phyloP scores from a whole-genome alignment of 2,329 filamentous ascomycete species.

The Kalaharituber pfeilii region DNA sequence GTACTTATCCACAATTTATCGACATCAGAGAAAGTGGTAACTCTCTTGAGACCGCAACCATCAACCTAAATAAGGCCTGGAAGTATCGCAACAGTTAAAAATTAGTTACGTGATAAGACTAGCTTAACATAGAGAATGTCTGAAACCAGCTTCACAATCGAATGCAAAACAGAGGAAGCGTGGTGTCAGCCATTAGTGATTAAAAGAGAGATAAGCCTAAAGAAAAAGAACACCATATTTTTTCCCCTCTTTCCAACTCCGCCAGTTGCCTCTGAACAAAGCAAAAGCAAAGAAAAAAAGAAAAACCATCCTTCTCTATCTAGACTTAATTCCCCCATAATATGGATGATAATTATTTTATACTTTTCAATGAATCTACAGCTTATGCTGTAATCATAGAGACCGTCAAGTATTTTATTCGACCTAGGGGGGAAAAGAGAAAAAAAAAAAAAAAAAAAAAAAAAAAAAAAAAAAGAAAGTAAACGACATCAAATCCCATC shows the following conservation, averaged over 20 bases:
- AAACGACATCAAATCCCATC: constrained; percentile 9
- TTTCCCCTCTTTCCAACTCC: background rate
- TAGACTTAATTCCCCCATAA: background rate
- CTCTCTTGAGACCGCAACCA: no score
- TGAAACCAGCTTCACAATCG: no score
- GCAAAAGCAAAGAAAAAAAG: background rate
- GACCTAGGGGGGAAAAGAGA: background rate
- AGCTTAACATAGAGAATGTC: no score
- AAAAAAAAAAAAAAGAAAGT: no score
- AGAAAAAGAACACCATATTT: background rate
- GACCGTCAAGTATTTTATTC: background rate
- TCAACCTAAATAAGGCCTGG: no score
- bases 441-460: background rate
- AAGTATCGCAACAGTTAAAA: no score
- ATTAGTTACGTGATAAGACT: no score
- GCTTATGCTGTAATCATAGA: background rate
- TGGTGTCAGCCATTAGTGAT: background rate
- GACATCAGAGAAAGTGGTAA: no score
- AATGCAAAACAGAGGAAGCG: no score
- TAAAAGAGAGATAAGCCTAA: constrained; percentile 1
- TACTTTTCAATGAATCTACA: background rate
- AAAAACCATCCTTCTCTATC: background rate
- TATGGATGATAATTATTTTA: background rate
- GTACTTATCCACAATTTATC: no score
- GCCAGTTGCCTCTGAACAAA: background rate